phyloP scores from a whole-genome alignment of 768 basidiomycete genomes.

The Boletus pseudo-olivaceus region DNA sequence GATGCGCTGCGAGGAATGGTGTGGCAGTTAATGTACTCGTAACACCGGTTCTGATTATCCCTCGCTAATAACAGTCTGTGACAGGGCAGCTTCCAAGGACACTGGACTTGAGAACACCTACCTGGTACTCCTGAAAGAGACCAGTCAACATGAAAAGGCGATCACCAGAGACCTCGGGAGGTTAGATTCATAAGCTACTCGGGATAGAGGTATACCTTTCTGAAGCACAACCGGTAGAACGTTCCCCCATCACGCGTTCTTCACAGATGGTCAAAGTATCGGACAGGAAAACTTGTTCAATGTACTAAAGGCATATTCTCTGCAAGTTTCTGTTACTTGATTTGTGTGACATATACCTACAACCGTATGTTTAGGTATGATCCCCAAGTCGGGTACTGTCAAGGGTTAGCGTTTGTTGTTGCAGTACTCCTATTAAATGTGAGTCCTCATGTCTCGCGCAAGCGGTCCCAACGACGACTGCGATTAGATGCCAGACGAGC shows the following conservation, averaged over 20 bases:
- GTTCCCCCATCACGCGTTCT: conserved; percentile 96
- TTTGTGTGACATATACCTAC: neutral
- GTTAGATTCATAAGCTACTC: conserved; percentile 32
- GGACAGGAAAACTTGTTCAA: conserved; percentile 98
- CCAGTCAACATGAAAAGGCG: conserved; percentile 88
- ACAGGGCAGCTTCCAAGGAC: conserved; percentile 93
- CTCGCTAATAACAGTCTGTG: conserved; percentile 14
- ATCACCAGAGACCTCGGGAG: conserved; percentile 91
- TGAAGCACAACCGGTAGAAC: conserved; percentile 50
- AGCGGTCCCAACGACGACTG: neutral
- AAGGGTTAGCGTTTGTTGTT: conserved; percentile 94
- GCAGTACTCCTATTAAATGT: conserved; percentile 92
- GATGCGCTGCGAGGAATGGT: conserved; percentile 86
- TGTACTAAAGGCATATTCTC: conserved; percentile 94
- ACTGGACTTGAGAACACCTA: conserved; percentile 80
- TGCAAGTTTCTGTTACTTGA: conserved; percentile 47
- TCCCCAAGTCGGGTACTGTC: conserved; percentile 94
- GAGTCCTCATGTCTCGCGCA: conserved; percentile 22
- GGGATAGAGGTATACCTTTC: conserved; percentile 4
- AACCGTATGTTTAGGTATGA: conserved; percentile 57
- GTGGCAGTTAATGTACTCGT: conserved; percentile 87
- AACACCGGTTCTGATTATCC: conserved; percentile 1
- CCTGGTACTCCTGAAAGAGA: conserved; percentile 73
- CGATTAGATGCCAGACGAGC: conserved; percentile 96
- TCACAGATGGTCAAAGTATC: conserved; percentile 89